phyloP scores from a whole-genome alignment of 139 green algal species.

The Cymbomonas tetramitiformis region DNA sequence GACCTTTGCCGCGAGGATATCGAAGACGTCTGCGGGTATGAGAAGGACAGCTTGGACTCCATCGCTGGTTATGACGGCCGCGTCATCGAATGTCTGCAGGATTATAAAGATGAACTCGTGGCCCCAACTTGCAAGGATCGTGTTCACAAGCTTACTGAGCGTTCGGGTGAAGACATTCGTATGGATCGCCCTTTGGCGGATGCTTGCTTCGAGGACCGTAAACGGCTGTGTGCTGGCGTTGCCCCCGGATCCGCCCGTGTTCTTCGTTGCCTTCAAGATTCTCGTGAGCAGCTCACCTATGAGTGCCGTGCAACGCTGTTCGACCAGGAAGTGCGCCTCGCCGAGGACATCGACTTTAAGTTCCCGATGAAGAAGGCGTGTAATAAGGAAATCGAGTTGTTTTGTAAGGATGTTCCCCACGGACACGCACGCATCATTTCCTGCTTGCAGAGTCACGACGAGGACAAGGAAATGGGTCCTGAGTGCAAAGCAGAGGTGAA shows the following conservation, averaged over 20 bases:
- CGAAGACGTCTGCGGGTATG: conserved; percentile 31
- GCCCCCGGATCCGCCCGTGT: conserved; percentile 41
- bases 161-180: conserved; percentile 61
- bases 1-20: conserved; percentile 36
- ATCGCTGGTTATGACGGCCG: conserved; percentile 24
- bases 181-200: conserved; percentile 59
- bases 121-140: conserved; percentile 38
- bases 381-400: conserved; percentile 39
- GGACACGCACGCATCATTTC: conserved; percentile 53
- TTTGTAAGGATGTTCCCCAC: conserved; percentile 55
- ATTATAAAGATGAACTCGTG: conserved; percentile 32
- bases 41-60: conserved; percentile 21
- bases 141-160: conserved; percentile 36
- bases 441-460: conserved; percentile 50
- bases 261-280: conserved; percentile 60
- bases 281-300: conserved; percentile 39
- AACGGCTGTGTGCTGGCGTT: conserved; percentile 19
- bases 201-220: conserved; percentile 39
- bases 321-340: conserved; percentile 36
- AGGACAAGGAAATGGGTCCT: conserved; percentile 43
- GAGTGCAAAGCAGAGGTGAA: conserved; percentile 56
- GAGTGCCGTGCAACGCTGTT: conserved; percentile 56
- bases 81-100: conserved; percentile 33
- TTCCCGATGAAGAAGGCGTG: conserved; percentile 59
- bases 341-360: conserved; percentile 36